These are phyloP conservation scores for Xerocomus potaroensis DNA, from an alignment of 768 basidiomycete species.

Conservation along the genomic window DNA sequence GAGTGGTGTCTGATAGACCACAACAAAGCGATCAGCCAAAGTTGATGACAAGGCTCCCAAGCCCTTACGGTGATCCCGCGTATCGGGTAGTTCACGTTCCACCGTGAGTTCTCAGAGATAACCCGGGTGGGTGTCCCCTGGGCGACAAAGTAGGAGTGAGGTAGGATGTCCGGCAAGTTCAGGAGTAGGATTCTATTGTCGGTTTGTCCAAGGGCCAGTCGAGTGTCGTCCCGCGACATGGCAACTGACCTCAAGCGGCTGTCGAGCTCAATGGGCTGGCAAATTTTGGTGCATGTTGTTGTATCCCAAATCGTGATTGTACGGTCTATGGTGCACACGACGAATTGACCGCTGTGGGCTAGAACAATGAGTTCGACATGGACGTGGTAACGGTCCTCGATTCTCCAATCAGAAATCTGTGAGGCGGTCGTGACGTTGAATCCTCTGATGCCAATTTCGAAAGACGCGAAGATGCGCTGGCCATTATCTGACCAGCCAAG, in stretches of 20 bases:
- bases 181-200: slow-evolving; percentile 1
- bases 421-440: not conserved
- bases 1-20: not conserved
- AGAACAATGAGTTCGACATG: not conserved
- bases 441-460: not conserved
- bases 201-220: slow-evolving; percentile 2
- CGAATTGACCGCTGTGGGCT: slow-evolving; percentile 6
- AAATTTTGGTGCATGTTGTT: not conserved
- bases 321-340: slow-evolving; percentile 2
- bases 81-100: not conserved
- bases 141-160: slow-evolving; percentile 4
- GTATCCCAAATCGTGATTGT: slow-evolving; percentile 5
- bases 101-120: not conserved
- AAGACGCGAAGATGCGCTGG: slow-evolving; percentile 5
- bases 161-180: not conserved
- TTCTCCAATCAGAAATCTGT: not conserved
- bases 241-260: not conserved
- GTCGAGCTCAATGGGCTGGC: not conserved
- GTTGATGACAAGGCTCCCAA: not conserved
- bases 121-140: not conserved
- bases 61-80: not conserved
- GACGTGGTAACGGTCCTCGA: not conserved
- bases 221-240: slow-evolving; percentile 1
- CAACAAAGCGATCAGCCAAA: not conserved
- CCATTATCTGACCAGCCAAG: slow-evolving; percentile 7